phyloP scores from a whole-genome alignment of 2,329 filamentous ascomycete genomes.

The Apiospora rasikravindrae region DNA sequence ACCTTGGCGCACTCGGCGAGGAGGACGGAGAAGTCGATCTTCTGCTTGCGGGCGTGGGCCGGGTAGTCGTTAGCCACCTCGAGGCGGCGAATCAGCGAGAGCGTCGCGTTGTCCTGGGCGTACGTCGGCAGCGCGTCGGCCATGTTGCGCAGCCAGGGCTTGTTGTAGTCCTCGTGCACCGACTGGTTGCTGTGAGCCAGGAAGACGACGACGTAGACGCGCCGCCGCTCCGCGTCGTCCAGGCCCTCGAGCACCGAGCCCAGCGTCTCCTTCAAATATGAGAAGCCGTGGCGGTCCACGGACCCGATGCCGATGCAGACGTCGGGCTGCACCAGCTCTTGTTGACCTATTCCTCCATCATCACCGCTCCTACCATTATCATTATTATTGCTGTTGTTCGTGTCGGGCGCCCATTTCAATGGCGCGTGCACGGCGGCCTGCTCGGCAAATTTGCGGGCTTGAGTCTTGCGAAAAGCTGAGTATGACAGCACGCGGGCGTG shows the following conservation, averaged over 20 bases:
- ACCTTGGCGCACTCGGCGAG: constrained; percentile 31
- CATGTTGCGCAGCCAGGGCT: constrained; percentile 31
- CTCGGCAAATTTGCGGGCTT: constrained; percentile 30
- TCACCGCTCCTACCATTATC: background rate
- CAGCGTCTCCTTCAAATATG: constrained; percentile 32
- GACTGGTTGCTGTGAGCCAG: constrained; percentile 31
- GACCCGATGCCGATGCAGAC: constrained; percentile 31
- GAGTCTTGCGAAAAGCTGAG: constrained; percentile 31
- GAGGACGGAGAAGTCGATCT: constrained; percentile 30
- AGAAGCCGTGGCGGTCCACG: constrained; percentile 31
- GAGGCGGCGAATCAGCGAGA: constrained; percentile 25
- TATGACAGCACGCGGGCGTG: constrained; percentile 31
- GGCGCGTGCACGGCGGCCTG: constrained; percentile 27
- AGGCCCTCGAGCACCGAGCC: constrained; percentile 32
- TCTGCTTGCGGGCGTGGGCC: constrained; percentile 30
- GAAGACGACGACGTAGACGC: constrained; percentile 31
- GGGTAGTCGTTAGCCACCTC: constrained; percentile 27
- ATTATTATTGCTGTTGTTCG: background rate
- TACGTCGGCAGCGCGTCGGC: constrained; percentile 31
- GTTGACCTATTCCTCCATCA: background rate
- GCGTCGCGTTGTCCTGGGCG: constrained; percentile 23
- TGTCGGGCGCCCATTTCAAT: constrained; percentile 24
- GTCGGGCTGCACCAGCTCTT: constrained; percentile 22
- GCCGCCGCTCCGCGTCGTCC: constrained; percentile 27
- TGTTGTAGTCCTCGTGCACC: constrained; percentile 28